Evolutionary conservation across 768 basidiomycete species (phyloP).

Genomic region (Tremella yokohamensis): DNA sequence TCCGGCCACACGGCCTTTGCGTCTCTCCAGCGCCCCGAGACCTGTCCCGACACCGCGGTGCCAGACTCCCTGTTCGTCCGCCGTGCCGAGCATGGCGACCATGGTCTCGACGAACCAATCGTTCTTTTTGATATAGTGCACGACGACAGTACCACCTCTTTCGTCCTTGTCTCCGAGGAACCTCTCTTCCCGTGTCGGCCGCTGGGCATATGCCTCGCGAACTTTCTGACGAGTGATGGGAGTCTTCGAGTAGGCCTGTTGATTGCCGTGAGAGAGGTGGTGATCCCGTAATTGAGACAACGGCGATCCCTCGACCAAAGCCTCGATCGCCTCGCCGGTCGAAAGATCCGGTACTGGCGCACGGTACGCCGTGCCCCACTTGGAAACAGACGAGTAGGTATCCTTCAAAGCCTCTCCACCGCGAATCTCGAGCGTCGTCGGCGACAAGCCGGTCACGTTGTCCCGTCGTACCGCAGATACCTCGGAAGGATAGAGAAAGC

Average conservation of each 20-base stretch:
- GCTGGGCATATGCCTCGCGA: slow-evolving; percentile 26
- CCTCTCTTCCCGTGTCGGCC: slow-evolving; percentile 36
- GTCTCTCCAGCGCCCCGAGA: slow-evolving; percentile 18
- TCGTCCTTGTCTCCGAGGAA: slow-evolving; percentile 56
- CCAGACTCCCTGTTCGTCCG: slow-evolving; percentile 24
- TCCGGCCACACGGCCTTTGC: slow-evolving; percentile 22
- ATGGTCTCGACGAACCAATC: slow-evolving; percentile 96
- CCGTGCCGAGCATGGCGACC: slow-evolving; percentile 68
- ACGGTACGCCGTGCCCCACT: slow-evolving; percentile 71
- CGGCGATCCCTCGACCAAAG: slow-evolving; percentile 84
- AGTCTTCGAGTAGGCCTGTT: slow-evolving; percentile 4
- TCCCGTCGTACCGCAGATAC: slow-evolving; percentile 63
- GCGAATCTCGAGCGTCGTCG: slow-evolving; percentile 39
- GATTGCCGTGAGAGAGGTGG: background rate
- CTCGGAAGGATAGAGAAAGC: slow-evolving; percentile 89
- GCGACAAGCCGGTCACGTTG: slow-evolving; percentile 47
- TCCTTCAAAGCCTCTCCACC: slow-evolving; percentile 47
- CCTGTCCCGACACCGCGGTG: slow-evolving; percentile 22
- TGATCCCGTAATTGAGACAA: slow-evolving; percentile 62
- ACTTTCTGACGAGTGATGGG: slow-evolving; percentile 22
- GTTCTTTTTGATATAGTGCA: slow-evolving; percentile 96
- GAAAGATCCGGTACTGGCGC: slow-evolving; percentile 67
- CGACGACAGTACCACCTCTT: slow-evolving; percentile 81
- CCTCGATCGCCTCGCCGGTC: slow-evolving; percentile 72
- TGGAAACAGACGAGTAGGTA: slow-evolving; percentile 80